Evolutionary conservation across 371 early-diverging fungal genomes (phyloP).

Genomic region (Saksenaea oblongispora): DNA sequence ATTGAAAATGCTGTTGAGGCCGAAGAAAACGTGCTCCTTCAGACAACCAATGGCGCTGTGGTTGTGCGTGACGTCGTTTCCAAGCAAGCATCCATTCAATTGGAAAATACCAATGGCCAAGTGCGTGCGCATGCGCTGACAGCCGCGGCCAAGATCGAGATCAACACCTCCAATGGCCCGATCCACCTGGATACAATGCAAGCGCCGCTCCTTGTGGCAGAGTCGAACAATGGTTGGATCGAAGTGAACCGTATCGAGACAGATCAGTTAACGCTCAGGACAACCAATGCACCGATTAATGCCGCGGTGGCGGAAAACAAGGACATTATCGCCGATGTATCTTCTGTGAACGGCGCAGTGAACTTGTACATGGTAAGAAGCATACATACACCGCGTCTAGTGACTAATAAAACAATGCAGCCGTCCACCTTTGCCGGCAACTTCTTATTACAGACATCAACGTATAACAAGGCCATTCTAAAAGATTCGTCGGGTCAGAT

Average conservation of each 20-base stretch:
- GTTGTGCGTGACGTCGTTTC: neutral
- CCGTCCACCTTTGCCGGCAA: slow-evolving; percentile 14
- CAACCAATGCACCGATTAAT: slow-evolving; percentile 22
- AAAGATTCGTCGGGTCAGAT: slow-evolving; percentile 2
- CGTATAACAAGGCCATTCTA: slow-evolving; percentile 4
- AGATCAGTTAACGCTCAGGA: neutral
- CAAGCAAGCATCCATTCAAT: slow-evolving; percentile 8
- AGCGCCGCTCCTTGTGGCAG: neutral
- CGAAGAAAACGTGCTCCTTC: slow-evolving; percentile 8
- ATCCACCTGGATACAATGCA: neutral
- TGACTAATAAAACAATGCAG: too few species aligned
- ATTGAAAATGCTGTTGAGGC: slow-evolving; percentile 2
- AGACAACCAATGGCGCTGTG: slow-evolving; percentile 17
- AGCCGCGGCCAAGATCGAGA: slow-evolving; percentile 10
- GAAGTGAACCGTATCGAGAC: neutral
- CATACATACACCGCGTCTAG: too few species aligned
- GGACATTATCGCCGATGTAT: slow-evolving; percentile 4
- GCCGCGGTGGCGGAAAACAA: slow-evolving; percentile 8
- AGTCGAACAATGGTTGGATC: slow-evolving; percentile 4
- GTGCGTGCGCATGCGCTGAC: slow-evolving; percentile 1
- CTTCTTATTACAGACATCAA: slow-evolving; percentile 14
- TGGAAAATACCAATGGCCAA: slow-evolving; percentile 6
- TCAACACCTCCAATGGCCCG: slow-evolving; percentile 17
- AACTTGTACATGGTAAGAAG: slow-evolving; percentile 17
- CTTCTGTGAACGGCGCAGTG: slow-evolving; percentile 14